Percentiles rank a stretch among this genome's conserved stretches.
Evolutionary conservation across 352 stramenopile genomes (phyloP).

Genomic region (Phytophthora meadii): DNA sequence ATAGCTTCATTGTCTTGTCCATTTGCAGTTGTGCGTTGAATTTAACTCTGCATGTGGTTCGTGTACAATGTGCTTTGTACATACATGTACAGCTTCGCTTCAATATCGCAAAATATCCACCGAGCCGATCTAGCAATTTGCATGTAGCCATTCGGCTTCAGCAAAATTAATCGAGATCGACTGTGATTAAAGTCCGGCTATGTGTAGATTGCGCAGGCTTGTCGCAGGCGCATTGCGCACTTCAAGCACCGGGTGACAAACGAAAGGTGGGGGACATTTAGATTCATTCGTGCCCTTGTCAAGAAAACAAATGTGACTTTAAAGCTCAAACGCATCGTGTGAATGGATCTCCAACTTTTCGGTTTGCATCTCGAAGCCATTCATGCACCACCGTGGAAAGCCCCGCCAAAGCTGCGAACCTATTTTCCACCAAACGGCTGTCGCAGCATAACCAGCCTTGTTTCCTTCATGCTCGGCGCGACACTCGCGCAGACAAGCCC

Average conservation of each 20-base stretch:
- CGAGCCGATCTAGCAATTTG: no score
- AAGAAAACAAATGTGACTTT: neutral
- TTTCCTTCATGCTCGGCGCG: neutral
- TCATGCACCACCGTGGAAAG: no score
- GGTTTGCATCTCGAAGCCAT: neutral
- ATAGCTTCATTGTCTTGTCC: no score
- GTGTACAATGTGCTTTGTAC: no score
- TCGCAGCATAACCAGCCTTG: conserved; percentile 19
- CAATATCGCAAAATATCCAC: no score
- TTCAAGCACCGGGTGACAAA: no score
- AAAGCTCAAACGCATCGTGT: neutral
- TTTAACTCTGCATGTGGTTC: no score
- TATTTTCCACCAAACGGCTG: conserved; percentile 29
- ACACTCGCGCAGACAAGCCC: conserved; percentile 11
- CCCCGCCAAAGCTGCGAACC: conserved; percentile 17
- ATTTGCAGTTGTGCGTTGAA: no score
- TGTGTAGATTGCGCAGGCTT: conserved; percentile 4
- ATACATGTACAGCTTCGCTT: no score
- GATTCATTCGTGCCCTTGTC: neutral
- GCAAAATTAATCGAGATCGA: conserved; percentile 6
- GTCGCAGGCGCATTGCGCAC: conserved; percentile 3
- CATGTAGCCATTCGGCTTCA: no score
- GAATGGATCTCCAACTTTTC: neutral
- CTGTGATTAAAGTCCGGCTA: no score
- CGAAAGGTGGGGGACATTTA: no score